phyloP scores from a whole-genome alignment of 2,329 filamentous ascomycete species.

The Ophiocordyceps camponoti-saundersi region DNA sequence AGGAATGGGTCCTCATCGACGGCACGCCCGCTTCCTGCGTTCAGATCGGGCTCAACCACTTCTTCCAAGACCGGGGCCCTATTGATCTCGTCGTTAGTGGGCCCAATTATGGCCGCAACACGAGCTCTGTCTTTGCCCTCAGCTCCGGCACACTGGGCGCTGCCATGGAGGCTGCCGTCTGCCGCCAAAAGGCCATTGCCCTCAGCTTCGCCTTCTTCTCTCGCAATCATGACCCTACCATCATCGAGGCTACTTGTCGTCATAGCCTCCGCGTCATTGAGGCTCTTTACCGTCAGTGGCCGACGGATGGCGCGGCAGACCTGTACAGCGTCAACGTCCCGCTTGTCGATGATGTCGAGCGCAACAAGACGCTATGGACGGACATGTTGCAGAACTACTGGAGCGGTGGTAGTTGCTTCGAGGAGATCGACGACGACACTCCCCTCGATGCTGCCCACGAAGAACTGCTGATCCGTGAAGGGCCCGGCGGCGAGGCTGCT shows the following conservation, averaged over 20 bases:
- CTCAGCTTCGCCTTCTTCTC: slow-evolving; percentile 83
- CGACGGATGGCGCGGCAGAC: slow-evolving; percentile 46
- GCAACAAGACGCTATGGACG: slow-evolving; percentile 63
- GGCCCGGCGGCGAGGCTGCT: slow-evolving; percentile 32
- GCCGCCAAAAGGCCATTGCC: slow-evolving; percentile 55
- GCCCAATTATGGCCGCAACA: slow-evolving; percentile 72
- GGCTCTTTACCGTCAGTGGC: slow-evolving; percentile 61
- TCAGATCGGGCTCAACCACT: slow-evolving; percentile 68
- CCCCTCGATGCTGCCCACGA: slow-evolving; percentile 51
- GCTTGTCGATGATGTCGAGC: slow-evolving; percentile 57
- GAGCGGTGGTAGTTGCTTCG: slow-evolving; percentile 70
- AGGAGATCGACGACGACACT: slow-evolving; percentile 53
- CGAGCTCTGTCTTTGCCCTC: slow-evolving; percentile 62
- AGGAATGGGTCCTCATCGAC: slow-evolving; percentile 71
- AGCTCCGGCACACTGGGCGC: slow-evolving; percentile 64
- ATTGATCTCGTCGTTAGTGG: slow-evolving; percentile 65
- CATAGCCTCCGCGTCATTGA: slow-evolving; percentile 66
- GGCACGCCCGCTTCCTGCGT: slow-evolving; percentile 69
- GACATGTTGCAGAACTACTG: slow-evolving; percentile 83
- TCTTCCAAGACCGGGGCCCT: slow-evolving; percentile 54
- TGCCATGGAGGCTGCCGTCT: slow-evolving; percentile 61
- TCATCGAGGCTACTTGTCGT: slow-evolving; percentile 61
- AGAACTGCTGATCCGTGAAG: slow-evolving; percentile 57
- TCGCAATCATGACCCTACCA: slow-evolving; percentile 62
- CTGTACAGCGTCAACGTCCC: slow-evolving; percentile 90